Conservation (phyloP, 208 protist genomes). For the Trichomonas vaginalis region DNA sequence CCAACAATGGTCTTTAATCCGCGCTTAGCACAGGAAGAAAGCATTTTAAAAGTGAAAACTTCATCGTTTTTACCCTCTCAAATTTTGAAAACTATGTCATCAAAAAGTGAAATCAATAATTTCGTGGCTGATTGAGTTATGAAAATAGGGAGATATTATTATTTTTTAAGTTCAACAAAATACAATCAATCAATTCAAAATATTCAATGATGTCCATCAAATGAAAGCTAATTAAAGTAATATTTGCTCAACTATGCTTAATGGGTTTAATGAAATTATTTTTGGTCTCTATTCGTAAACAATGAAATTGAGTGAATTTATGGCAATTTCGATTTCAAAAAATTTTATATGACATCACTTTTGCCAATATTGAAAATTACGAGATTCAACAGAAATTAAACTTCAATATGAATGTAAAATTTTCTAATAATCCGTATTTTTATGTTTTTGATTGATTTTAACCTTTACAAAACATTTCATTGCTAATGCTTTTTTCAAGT, state of each 20-base stretch:
- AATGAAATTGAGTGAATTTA: too few species aligned
- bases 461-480: constrained; percentile 66
- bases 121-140: neutral
- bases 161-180: neutral
- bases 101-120: neutral
- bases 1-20: neutral
- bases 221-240: constrained; percentile 24
- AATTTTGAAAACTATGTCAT: neutral
- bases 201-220: neutral
- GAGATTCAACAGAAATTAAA: constrained; percentile 89
- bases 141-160: neutral
- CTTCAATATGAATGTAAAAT: constrained; percentile 89
- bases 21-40: neutral
- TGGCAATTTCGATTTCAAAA: neutral
- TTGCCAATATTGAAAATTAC: constrained; percentile 65
- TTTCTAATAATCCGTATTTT: constrained; percentile 73
- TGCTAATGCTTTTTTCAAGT: constrained; percentile 59
- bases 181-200: neutral
- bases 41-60: neutral
- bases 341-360: constrained; percentile 55
- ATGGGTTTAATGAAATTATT: constrained; percentile 89
- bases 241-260: constrained; percentile 86
- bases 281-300: constrained; percentile 48
- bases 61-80: neutral
- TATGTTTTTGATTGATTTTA: constrained; percentile 77